A percentile compares a stretch with the other conserved stretches of the same genome.
These are phyloP conservation scores for Phaeosphaeriaceae sp. DNA, from an alignment of 2,329 filamentous ascomycete species.

Conservation along the genomic window DNA sequence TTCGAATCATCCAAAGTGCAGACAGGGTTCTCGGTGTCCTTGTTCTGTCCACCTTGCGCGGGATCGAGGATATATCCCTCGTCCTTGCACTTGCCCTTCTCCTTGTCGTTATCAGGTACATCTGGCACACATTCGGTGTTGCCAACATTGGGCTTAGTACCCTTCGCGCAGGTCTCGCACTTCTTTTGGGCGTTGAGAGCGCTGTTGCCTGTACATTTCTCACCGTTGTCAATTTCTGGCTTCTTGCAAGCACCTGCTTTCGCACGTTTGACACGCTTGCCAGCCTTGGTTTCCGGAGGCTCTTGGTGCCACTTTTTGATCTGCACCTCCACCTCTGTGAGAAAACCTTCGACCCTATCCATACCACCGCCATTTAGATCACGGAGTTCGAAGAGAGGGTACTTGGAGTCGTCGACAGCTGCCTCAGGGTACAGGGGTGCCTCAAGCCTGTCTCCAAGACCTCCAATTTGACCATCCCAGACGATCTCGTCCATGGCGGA, in stretches of 20 bases:
- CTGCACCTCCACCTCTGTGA: background rate
- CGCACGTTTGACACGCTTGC: background rate
- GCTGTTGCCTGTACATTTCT: background rate
- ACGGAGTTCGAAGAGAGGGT: background rate
- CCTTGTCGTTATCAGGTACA: background rate
- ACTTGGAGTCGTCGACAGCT: background rate
- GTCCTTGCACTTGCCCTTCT: conserved; percentile 7
- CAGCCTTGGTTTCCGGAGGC: background rate
- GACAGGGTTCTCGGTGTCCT: conserved; percentile 6
- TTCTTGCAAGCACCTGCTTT: background rate
- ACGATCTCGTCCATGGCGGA: conserved; percentile 1
- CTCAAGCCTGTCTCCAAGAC: conserved; percentile 1
- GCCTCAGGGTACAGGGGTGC: background rate
- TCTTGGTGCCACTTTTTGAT: conserved; percentile 5
- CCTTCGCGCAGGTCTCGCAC: background rate
- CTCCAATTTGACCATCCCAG: conserved; percentile 4
- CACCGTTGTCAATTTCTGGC: background rate
- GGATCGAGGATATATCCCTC: conserved; percentile 7
- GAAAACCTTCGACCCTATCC: background rate
- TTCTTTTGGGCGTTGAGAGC: background rate
- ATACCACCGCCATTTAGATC: background rate
- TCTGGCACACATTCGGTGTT: background rate
- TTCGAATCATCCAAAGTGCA: conserved; percentile 5
- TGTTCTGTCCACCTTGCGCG: conserved; percentile 9
- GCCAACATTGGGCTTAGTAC: background rate